These are phyloP conservation scores for Euphorbia peplus DNA, from an alignment of 345 rosid genomes.

Conservation along the genomic window DNA sequence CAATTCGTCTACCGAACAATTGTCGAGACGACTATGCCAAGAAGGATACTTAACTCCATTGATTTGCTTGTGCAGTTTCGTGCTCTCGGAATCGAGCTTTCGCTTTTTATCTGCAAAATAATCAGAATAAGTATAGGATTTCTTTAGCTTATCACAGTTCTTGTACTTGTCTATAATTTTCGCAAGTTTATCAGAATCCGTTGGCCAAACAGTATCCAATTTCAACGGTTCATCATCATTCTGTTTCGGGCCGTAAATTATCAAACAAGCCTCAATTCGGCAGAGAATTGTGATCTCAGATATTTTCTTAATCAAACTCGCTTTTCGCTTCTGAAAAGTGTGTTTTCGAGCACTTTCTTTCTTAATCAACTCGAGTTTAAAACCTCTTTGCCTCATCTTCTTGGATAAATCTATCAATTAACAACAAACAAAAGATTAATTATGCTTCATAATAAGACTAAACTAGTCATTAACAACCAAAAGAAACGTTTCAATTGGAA, in stretches of 20 bases:
- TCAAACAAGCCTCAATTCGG: constrained; percentile 18
- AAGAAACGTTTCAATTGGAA: no score
- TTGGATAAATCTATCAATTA: neutral
- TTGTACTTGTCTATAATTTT: constrained; percentile 5
- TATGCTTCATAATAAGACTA: no score
- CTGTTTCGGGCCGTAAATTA: constrained; percentile 7
- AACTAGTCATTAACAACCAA: no score
- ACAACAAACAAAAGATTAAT: no score
- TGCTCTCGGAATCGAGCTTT: constrained; percentile 2
- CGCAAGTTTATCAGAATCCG: constrained; percentile 1
- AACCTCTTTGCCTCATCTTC: constrained; percentile 10
- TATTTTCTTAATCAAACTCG: no score
- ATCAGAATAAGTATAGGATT: neutral
- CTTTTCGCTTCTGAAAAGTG: constrained; percentile 14
- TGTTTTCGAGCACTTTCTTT: constrained; percentile 14
- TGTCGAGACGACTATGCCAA: constrained; percentile 1
- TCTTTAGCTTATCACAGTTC: neutral
- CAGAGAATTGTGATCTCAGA: constrained; percentile 23
- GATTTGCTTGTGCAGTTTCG: constrained; percentile 1
- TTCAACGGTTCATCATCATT: neutral
- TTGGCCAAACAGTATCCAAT: constrained; percentile 13
- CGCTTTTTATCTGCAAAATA: constrained; percentile 18
- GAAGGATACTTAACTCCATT: neutral
- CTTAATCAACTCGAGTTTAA: constrained; percentile 8
- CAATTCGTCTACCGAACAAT: neutral